phyloP scores from a whole-genome alignment of 768 basidiomycete species.

The Termitomyces sp. region DNA sequence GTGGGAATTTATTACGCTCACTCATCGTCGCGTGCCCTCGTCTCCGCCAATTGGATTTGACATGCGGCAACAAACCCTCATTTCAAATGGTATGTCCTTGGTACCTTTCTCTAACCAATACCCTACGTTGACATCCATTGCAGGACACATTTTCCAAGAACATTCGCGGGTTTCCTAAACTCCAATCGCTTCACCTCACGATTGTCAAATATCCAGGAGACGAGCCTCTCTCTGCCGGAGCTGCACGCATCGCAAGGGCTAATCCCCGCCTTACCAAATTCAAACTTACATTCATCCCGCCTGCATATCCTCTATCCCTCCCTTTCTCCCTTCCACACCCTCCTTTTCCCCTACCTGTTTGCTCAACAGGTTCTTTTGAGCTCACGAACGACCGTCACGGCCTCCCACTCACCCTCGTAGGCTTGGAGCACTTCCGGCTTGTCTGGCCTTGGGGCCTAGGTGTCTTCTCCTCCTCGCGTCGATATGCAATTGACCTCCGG shows the following conservation, averaged over 20 bases:
- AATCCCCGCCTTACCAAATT: conserved; percentile 68
- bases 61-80: conserved; percentile 64
- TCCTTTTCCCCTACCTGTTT: conserved; percentile 37
- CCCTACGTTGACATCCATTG: neutral
- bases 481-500: conserved; percentile 35
- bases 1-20: conserved; percentile 62
- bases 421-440: conserved; percentile 41
- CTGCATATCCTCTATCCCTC: conserved; percentile 43
- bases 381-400: conserved; percentile 60
- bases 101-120: neutral
- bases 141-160: conserved; percentile 62
- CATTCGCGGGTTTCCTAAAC: conserved; percentile 55
- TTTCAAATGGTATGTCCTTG: conserved; percentile 58
- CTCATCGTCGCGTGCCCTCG: conserved; percentile 63
- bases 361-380: conserved; percentile 50
- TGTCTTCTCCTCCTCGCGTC: conserved; percentile 28
- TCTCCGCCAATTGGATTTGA: conserved; percentile 57
- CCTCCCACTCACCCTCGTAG: conserved; percentile 49
- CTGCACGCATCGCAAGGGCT: conserved; percentile 54
- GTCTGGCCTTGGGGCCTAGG: conserved; percentile 49
- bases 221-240: conserved; percentile 52
- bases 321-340: conserved; percentile 38
- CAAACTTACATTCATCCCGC: conserved; percentile 60
- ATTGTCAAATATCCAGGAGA: conserved; percentile 67
- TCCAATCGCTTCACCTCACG: conserved; percentile 57